phyloP scores from a whole-genome alignment of 768 basidiomycete genomes.

The Termitomyces sp. region DNA sequence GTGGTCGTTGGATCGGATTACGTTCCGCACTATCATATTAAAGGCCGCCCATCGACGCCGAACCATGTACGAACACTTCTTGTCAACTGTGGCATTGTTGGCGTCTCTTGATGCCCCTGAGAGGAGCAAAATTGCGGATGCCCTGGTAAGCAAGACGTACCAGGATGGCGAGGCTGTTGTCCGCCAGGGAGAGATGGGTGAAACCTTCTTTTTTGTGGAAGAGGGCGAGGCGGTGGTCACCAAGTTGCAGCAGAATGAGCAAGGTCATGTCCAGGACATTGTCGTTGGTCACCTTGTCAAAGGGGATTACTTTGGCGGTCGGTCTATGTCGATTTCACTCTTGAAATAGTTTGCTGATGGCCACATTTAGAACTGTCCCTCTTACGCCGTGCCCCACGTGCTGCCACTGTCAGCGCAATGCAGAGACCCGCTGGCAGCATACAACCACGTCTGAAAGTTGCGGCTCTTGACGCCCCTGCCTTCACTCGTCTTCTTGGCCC shows the following conservation, averaged over 20 bases:
- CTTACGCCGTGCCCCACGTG: constrained; percentile 82
- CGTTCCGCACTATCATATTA: constrained; percentile 95
- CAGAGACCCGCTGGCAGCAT: constrained; percentile 36
- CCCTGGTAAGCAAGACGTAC: constrained; percentile 78
- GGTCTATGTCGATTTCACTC: constrained; percentile 16
- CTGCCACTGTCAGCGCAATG: constrained; percentile 91
- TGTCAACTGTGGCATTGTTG: constrained; percentile 85
- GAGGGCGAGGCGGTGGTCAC: constrained; percentile 87
- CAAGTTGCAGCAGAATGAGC: constrained; percentile 58
- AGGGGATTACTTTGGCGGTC: constrained; percentile 98
- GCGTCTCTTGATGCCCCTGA: constrained; percentile 83
- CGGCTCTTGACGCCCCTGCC: constrained; percentile 86
- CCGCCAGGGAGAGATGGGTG: constrained; percentile 89
- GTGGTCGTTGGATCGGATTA: constrained; percentile 96
- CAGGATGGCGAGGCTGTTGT: constrained; percentile 86
- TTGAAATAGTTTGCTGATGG: not conserved
- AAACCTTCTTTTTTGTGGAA: constrained; percentile 97
- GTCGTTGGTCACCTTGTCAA: constrained; percentile 73
- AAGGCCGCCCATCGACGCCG: constrained; percentile 87
- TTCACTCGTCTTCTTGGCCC: constrained; percentile 94
- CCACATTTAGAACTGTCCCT: constrained; percentile 74
- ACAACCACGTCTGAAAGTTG: constrained; percentile 77
- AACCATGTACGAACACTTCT: constrained; percentile 95
- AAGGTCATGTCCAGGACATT: constrained; percentile 56
- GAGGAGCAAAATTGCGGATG: constrained; percentile 96